phyloP scores from a whole-genome alignment of 352 stramenopile genomes.

The Phytophthora idaei region DNA sequence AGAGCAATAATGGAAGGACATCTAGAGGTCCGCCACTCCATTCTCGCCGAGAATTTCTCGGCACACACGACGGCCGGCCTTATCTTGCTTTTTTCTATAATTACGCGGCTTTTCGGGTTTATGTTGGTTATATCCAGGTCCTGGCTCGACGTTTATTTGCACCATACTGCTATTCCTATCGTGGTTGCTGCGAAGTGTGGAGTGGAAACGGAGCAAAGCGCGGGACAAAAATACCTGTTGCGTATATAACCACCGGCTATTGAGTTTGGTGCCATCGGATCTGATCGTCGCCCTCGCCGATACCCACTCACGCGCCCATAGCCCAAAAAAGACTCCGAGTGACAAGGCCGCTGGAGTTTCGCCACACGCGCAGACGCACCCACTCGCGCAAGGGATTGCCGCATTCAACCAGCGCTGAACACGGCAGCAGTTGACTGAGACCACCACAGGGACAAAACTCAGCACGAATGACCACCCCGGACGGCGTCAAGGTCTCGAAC shows the following conservation, averaged over 20 bases:
- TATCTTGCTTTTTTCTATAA: constrained; percentile 46
- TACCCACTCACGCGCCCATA: constrained; percentile 32
- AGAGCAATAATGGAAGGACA: constrained; percentile 20
- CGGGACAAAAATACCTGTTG: constrained; percentile 31
- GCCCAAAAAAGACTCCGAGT: constrained; percentile 36
- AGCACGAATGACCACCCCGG: constrained; percentile 29
- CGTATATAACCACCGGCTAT: constrained; percentile 27
- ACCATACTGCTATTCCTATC: constrained; percentile 32
- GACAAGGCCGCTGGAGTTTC: constrained; percentile 37
- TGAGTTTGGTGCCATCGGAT: constrained; percentile 13
- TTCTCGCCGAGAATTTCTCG: constrained; percentile 5
- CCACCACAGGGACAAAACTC: neutral
- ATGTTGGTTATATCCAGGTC: constrained; percentile 31
- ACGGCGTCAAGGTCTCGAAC: constrained; percentile 47
- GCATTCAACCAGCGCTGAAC: constrained; percentile 31
- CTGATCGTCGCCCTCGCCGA: constrained; percentile 23
- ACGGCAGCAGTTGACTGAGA: constrained; percentile 13
- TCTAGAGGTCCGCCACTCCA: neutral
- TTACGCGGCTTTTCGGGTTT: constrained; percentile 32
- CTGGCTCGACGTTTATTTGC: constrained; percentile 22
- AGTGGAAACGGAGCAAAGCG: constrained; percentile 29
- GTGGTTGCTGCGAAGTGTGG: constrained; percentile 23
- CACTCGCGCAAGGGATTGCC: constrained; percentile 22
- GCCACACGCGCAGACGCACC: constrained; percentile 14
- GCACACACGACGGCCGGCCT: constrained; percentile 15